A percentile compares a stretch with the other conserved stretches of the same genome.
These are phyloP conservation scores for Thoreauomyces humboldtii DNA, from an alignment of 192 early-diverging fungal species.

Conservation along the genomic window DNA sequence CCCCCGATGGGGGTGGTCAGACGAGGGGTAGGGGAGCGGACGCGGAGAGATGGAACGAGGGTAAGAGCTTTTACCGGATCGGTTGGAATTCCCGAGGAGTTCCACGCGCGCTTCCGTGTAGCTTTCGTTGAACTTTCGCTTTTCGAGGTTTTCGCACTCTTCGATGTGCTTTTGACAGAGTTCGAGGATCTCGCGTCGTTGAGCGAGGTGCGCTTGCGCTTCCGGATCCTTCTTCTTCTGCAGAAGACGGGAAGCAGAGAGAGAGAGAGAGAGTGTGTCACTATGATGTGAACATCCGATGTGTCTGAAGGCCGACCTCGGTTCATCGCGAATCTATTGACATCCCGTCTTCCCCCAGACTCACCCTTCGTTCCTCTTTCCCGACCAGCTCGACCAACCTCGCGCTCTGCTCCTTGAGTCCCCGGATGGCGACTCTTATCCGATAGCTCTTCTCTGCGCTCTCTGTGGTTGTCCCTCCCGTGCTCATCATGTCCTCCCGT, in stretches of 20 bases:
- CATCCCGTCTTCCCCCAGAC: too few species aligned
- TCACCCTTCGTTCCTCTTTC: conserved; percentile 58
- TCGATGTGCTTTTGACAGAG: conserved; percentile 56
- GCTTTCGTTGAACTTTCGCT: conserved; percentile 49
- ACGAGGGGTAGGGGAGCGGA: too few species aligned
- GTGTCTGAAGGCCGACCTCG: too few species aligned
- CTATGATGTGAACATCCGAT: too few species aligned
- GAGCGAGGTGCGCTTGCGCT: conserved; percentile 32
- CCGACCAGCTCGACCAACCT: conserved; percentile 45
- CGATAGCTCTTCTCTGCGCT: conserved; percentile 59
- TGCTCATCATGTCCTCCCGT: conserved; percentile 41
- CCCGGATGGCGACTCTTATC: conserved; percentile 51
- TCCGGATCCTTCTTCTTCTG: conserved; percentile 44
- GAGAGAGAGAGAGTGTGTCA: too few species aligned
- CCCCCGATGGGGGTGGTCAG: too few species aligned
- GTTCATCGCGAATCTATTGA: too few species aligned
- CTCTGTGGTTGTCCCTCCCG: conserved; percentile 54
- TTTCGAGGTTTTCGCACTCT: conserved; percentile 60
- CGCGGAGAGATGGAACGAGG: too few species aligned
- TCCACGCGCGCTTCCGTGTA: conserved; percentile 42
- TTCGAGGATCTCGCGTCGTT: conserved; percentile 52
- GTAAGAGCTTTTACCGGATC: background rate
- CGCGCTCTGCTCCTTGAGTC: conserved; percentile 41
- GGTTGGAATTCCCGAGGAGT: conserved; percentile 32
- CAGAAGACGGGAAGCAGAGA: too few species aligned